Conservation (phyloP, 371 early-diverging fungal species). For the Dentiscutata heterogama region DNA sequence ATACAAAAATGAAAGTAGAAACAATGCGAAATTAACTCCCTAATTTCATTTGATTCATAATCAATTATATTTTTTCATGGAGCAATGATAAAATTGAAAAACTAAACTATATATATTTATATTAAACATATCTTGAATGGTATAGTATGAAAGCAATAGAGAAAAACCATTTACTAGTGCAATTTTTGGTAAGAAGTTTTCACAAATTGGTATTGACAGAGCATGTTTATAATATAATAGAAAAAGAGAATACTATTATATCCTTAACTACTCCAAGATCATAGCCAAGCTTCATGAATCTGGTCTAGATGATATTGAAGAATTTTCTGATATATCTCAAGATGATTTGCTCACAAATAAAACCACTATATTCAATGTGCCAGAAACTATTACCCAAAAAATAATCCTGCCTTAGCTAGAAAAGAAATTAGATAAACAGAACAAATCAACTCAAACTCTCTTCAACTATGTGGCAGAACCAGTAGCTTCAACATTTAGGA, state of each 20-base stretch:
- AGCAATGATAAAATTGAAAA: neutral
- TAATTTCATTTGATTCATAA: neutral
- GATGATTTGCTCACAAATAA: neutral
- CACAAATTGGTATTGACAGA: neutral
- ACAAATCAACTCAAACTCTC: neutral
- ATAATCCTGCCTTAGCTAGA: neutral
- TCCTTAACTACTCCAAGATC: slow-evolving; percentile 3
- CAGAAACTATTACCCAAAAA: neutral
- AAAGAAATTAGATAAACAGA: neutral
- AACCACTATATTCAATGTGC: neutral
- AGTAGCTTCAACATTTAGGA: neutral
- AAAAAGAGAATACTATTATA: slow-evolving; percentile 29
- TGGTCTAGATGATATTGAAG: neutral
- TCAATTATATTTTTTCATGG: neutral
- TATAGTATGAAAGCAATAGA: neutral
- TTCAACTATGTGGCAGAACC: neutral
- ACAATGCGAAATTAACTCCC: neutral
- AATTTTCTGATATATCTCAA: slow-evolving; percentile 15
- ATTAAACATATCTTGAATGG: slow-evolving; percentile 1
- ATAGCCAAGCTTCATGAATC: neutral
- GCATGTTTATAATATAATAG: neutral
- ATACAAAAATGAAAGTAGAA: slow-evolving; percentile 24
- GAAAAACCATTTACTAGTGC: neutral
- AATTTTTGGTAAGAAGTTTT: neutral
- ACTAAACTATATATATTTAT: neutral